These are phyloP conservation scores for Hypocrella siamensis DNA, from an alignment of 2,329 filamentous ascomycete genomes.

Conservation along the genomic window DNA sequence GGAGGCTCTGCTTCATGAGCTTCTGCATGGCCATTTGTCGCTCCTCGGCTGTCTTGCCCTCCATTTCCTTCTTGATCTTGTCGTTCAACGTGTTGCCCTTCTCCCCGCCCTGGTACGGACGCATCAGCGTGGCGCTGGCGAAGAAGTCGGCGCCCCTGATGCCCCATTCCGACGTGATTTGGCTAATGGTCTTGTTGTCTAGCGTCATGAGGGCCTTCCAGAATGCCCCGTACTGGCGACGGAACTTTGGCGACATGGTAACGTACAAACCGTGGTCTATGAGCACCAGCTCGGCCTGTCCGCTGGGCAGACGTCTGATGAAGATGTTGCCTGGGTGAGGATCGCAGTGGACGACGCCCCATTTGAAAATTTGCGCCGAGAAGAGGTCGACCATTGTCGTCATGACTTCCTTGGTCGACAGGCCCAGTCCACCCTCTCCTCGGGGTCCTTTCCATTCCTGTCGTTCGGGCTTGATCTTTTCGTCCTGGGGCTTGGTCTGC, in stretches of 20 bases:
- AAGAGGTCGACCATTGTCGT: conserved; percentile 93
- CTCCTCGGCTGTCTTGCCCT: conserved; percentile 43
- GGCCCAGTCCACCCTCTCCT: conserved; percentile 65
- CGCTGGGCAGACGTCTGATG: conserved; percentile 67
- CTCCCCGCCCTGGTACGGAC: conserved; percentile 80
- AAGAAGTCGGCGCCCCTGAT: conserved; percentile 83
- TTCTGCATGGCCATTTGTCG: conserved; percentile 83
- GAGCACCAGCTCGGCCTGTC: conserved; percentile 78
- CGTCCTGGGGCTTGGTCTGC: conserved; percentile 34
- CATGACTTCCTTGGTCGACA: conserved; percentile 80
- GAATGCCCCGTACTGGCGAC: conserved; percentile 73
- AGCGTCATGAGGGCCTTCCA: conserved; percentile 93
- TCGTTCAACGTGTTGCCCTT: conserved; percentile 40
- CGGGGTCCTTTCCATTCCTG: conserved; percentile 60
- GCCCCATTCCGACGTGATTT: conserved; percentile 69
- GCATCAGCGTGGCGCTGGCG: conserved; percentile 75
- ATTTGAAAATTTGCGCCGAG: conserved; percentile 95
- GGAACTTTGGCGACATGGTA: conserved; percentile 69
- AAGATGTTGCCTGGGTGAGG: conserved; percentile 97
- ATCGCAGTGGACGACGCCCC: conserved; percentile 90
- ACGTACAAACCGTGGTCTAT: conserved; percentile 97
- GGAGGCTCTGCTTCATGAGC: conserved; percentile 54
- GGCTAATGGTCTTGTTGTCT: conserved; percentile 64
- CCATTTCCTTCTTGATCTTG: conserved; percentile 51
- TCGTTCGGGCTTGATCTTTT: conserved; percentile 64